Percentiles rank a stretch among this genome's conserved stretches.
phyloP scores from a whole-genome alignment of 768 basidiomycete species.

The Collybia nuda region DNA sequence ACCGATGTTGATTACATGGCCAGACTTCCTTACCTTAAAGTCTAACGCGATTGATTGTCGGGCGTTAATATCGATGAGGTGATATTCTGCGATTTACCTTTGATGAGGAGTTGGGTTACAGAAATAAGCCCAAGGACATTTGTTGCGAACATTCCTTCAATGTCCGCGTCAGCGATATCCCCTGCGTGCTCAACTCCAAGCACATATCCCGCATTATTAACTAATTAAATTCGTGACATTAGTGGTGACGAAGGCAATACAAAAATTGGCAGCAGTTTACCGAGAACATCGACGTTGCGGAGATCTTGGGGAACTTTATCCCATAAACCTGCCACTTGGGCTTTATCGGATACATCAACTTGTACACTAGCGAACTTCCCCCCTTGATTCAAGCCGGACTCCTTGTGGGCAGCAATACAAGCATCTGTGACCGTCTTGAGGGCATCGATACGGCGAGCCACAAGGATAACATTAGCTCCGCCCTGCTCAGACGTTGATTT shows the following conservation, averaged over 20 bases:
- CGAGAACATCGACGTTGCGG: constrained; percentile 78
- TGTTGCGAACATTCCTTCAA: constrained; percentile 82
- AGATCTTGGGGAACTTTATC: constrained; percentile 71
- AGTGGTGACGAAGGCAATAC: not conserved
- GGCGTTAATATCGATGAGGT: not conserved
- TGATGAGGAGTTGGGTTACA: constrained; percentile 74
- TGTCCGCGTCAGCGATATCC: constrained; percentile 69
- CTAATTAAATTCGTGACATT: constrained; percentile 21
- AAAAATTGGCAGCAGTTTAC: constrained; percentile 38
- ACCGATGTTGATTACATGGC: constrained; percentile 94
- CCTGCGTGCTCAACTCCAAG: constrained; percentile 87
- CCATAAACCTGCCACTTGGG: constrained; percentile 67
- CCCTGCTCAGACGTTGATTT: constrained; percentile 44
- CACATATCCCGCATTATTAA: constrained; percentile 84
- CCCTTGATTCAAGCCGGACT: constrained; percentile 70
- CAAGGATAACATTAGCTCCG: constrained; percentile 84
- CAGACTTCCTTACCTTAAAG: constrained; percentile 74
- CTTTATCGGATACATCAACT: constrained; percentile 79
- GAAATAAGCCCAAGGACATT: constrained; percentile 85
- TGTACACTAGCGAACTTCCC: constrained; percentile 73
- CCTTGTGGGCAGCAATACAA: constrained; percentile 69
- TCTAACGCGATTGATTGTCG: constrained; percentile 36
- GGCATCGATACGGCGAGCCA: constrained; percentile 76
- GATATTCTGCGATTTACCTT: constrained; percentile 34
- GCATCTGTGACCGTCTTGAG: constrained; percentile 69